Evolutionary conservation across 2,329 filamentous ascomycete species (phyloP).

Genomic region (Fusarium udum): DNA sequence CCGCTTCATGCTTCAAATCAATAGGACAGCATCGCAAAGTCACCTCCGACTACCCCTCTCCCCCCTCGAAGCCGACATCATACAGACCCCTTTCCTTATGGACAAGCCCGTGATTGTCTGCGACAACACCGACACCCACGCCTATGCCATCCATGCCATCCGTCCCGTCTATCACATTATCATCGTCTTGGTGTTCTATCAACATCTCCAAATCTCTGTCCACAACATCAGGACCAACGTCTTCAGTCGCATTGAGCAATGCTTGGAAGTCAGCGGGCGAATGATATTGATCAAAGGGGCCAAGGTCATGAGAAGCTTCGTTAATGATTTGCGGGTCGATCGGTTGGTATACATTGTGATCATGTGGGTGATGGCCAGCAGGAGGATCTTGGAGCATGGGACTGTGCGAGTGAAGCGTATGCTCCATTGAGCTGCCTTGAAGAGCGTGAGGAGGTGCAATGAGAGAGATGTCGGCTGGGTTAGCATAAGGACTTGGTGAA

Average conservation of each 20-base stretch:
- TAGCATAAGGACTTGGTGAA: slow-evolving; percentile 55
- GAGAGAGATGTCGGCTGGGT: slow-evolving; percentile 59
- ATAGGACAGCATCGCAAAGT: neutral
- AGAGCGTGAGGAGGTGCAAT: slow-evolving; percentile 52
- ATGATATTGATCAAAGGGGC: slow-evolving; percentile 53
- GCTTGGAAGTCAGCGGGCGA: slow-evolving; percentile 63
- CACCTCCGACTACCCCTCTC: slow-evolving; percentile 16
- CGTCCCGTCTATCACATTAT: slow-evolving; percentile 40
- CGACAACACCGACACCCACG: slow-evolving; percentile 7
- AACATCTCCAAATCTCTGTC: slow-evolving; percentile 63
- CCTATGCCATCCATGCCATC: slow-evolving; percentile 35
- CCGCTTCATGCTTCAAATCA: slow-evolving; percentile 24
- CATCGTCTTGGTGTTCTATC: slow-evolving; percentile 58
- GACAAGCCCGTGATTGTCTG: slow-evolving; percentile 25
- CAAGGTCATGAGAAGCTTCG: slow-evolving; percentile 44
- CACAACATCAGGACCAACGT: slow-evolving; percentile 52
- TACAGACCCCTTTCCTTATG: slow-evolving; percentile 43
- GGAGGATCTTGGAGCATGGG: slow-evolving; percentile 47
- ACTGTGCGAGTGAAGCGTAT: slow-evolving; percentile 42
- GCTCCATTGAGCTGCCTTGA: slow-evolving; percentile 42
- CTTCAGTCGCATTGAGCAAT: slow-evolving; percentile 59
- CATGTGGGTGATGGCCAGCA: slow-evolving; percentile 40
- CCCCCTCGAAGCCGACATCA: slow-evolving; percentile 44
- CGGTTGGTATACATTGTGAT: slow-evolving; percentile 57
- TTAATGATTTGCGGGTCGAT: slow-evolving; percentile 69